Evolutionary conservation across 805 yeast genomes (phyloP), one percentile per base, ranked within the genome.

Genomic region (Metschnikowia rubicola): DNA sequence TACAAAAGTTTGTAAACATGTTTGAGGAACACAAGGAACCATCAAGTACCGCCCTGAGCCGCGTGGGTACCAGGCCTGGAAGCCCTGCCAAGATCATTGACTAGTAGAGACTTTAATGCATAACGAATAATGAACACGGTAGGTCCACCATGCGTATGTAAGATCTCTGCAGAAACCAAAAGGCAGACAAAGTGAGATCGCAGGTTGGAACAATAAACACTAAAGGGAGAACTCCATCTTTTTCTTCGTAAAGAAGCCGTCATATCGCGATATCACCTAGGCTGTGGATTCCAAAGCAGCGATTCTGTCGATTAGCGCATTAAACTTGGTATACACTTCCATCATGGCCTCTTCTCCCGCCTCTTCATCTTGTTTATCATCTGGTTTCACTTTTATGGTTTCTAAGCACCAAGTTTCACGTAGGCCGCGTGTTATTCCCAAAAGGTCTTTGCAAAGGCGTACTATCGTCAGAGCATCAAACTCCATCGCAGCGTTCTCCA

Each of bases 321-420:
- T 52, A 54, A 71, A 71, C 53, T 68, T 64, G 7, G 53, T 55
- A 38, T 66, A 68, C 3, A 69, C 60, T 10, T 51, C 46, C 43
- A 60, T 51, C 5, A 61, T 44, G 12, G 67, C 51, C 28, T 54
- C 53, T 28, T 61, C 61, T 32, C 56, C 59, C 6, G 47, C 47
- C 30, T 55, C 39, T 11, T 45, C 46, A 10, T 51, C 52, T 8
- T 47, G 52, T 9, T 58, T 57, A 2, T 34, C 48, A 45, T 41
- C 19, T 4, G 53, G 44, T 13, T 52, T 42, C 11, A 68, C 71
- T 35, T 77, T 77, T 44, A 79, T 64, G 21, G 80, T 78, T 3
- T 82, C 83, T 44, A 80, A 61, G 35, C 79, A 74, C 85, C 84
- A 80, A 3, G 76, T 70, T 58, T 80, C 84, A 53, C 76, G 75